Evolutionary conservation across 208 protist species (phyloP), one percentile per base, ranked within the genome.

Genomic region (Trypanosomatidae sp.): DNA sequence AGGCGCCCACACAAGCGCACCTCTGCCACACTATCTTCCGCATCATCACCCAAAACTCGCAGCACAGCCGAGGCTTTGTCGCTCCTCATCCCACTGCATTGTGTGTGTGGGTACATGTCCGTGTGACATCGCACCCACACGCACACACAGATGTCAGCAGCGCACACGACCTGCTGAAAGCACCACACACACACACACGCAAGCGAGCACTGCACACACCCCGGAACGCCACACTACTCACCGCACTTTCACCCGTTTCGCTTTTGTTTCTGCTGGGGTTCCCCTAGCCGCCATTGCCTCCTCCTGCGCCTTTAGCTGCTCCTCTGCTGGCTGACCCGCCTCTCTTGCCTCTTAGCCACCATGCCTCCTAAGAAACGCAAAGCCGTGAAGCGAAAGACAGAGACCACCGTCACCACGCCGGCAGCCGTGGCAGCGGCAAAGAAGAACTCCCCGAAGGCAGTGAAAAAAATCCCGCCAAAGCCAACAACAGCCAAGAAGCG

Each of bases 301-400:
- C 50, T 7, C 5, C 19, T 56, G 19, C 8, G 19, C 22, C 22
- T 30, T 62, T 44, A 0, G 36, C 36, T 39, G 36, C 36, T 6
- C 36, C 36, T 39, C 50, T 25, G 25, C 53, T 30, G 53, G 53
- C 53, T 33, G 9, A 0, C 46, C 25, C 43, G 39, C 43, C 41
- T 22, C 36, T 25, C 33, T 44, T 59, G n/a, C 19, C 6, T 10
- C 36, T 43, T 33, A 8, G 25, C 59, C n/a, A 12, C 19, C 36
- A 71, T 71, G 67, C 67, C 67, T 19, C 67, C 67, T 0, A 71
- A 71, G 36, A 71, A 71, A 13, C 50, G 50, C 36, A 65, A 65
- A 41, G 36, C 49, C 33, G 30, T 33, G 39, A 30, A 10, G 67
- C 36, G 50, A 17, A 62, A 50, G 36, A 15, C 8, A 44, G 8